A percentile compares a stretch with the other conserved stretches of the same genome.
Evolutionary conservation across 148 eudicot genomes (phyloP).

Genomic region (Chenopodium suecicum): DNA sequence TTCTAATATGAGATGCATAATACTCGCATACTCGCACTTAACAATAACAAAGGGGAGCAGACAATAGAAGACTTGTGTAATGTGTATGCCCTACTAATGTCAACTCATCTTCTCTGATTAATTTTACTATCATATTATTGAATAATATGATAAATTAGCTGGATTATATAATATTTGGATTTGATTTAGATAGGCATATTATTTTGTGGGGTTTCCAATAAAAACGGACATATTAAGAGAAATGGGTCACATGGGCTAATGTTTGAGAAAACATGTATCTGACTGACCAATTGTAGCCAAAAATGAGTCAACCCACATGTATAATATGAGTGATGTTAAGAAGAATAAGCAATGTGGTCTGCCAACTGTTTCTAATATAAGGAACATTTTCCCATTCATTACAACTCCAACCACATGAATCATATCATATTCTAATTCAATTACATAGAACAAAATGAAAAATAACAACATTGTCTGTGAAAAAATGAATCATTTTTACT

Average conservation of each 20-base stretch:
- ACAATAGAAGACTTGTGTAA: background rate
- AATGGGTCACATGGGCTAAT: conserved; percentile 19
- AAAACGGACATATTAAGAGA: background rate
- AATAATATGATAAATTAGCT: background rate
- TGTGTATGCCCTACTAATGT: background rate
- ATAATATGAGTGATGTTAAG: conserved; percentile 8
- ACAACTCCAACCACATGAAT: conserved; percentile 20
- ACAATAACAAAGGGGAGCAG: background rate
- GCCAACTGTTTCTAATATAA: conserved; percentile 26
- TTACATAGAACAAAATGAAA: background rate
- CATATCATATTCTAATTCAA: background rate
- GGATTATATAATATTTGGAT: background rate
- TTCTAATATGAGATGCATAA: no score
- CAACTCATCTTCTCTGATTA: background rate
- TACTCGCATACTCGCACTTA: no score
- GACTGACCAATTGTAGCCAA: conserved; percentile 12
- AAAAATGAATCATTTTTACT: background rate
- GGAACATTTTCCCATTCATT: conserved; percentile 21
- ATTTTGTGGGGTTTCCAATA: background rate
- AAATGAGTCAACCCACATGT: conserved; percentile 31
- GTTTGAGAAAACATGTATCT: conserved; percentile 16
- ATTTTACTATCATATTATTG: background rate
- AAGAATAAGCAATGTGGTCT: conserved; percentile 23
- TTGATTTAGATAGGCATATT: background rate
- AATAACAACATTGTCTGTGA: background rate